These are phyloP conservation scores for Durusdinium trenchii DNA, from an alignment of 73 alveolate genomes.

Conservation along the genomic window DNA sequence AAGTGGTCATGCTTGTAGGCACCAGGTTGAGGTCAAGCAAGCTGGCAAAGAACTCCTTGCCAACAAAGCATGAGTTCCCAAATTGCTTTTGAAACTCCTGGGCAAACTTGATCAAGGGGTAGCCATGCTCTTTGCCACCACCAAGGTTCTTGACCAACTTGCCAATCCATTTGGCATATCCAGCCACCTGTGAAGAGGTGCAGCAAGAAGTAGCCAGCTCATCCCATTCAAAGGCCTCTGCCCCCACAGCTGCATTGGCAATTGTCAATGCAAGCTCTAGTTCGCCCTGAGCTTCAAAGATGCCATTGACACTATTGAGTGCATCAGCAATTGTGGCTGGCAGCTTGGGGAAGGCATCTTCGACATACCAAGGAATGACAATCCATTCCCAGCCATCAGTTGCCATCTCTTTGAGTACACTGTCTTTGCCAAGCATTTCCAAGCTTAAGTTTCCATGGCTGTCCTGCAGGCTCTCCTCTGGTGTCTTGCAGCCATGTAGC, in stretches of 20 bases:
- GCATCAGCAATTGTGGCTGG: conserved; percentile 22
- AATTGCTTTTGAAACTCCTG: conserved; percentile 23
- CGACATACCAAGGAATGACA: conserved; percentile 14
- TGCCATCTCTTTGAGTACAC: neutral
- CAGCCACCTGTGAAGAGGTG: neutral
- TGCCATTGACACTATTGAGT: neutral
- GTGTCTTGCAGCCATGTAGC: neutral
- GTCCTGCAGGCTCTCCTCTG: neutral
- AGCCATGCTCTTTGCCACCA: neutral
- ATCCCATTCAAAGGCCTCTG: neutral
- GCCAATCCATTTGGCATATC: conserved; percentile 27
- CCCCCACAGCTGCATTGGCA: neutral
- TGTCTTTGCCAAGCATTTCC: neutral
- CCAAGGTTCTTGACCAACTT: neutral
- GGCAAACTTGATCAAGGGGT: neutral
- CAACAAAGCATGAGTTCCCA: neutral
- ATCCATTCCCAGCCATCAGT: conserved; percentile 28
- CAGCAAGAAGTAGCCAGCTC: neutral
- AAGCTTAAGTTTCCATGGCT: conserved; percentile 4
- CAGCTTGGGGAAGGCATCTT: neutral
- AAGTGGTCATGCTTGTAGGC: neutral
- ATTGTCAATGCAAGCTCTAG: conserved; percentile 9
- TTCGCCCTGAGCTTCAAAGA: conserved; percentile 33
- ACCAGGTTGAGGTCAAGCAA: neutral
- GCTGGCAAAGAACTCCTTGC: neutral